These are phyloP conservation scores for Eucommia ulmoides DNA, from an alignment of 257 asterid species.

Conservation along the genomic window DNA sequence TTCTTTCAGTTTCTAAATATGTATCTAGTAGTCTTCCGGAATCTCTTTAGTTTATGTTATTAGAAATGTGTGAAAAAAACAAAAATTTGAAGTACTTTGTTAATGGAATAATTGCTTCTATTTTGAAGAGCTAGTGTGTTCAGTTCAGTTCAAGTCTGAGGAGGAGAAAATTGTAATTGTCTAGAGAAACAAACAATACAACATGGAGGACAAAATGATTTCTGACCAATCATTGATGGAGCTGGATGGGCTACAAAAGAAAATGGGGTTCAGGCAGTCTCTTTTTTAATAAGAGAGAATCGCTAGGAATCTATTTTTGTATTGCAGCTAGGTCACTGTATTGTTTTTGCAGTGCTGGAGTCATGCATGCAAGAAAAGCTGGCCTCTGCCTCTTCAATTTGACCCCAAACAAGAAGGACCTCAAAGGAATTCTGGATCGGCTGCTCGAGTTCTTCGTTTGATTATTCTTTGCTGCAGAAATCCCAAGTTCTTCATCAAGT, in stretches of 20 bases:
- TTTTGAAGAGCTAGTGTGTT: neutral
- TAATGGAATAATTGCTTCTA: neutral
- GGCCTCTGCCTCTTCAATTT: constrained; percentile 35
- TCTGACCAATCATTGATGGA: too few relatives aligned
- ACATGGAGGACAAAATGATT: too few relatives aligned
- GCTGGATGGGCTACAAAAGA: too few relatives aligned
- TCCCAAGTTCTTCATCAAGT: constrained; percentile 26
- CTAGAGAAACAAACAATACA: constrained; percentile 8
- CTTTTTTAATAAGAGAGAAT: too few relatives aligned
- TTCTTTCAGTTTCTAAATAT: constrained; percentile 2
- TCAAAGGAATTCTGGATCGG: constrained; percentile 28
- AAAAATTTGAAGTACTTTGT: neutral
- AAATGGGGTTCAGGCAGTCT: too few relatives aligned
- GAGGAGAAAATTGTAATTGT: too few relatives aligned
- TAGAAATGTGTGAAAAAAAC: too few relatives aligned
- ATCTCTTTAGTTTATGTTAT: too few relatives aligned
- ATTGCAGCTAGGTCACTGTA: constrained; percentile 19
- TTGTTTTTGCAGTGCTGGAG: constrained; percentile 33
- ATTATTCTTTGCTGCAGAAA: constrained; percentile 9
- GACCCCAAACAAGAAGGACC: constrained; percentile 41
- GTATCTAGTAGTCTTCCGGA: constrained; percentile 18
- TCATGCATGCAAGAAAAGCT: constrained; percentile 30
- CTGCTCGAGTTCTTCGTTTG: constrained; percentile 6
- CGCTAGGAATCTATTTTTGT: constrained; percentile 9
- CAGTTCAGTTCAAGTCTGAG: too few relatives aligned